Percentiles rank a stretch among this genome's conserved stretches.
phyloP scores from a whole-genome alignment of 169 alveolate species.

The Plasmodium cynomolgi region DNA sequence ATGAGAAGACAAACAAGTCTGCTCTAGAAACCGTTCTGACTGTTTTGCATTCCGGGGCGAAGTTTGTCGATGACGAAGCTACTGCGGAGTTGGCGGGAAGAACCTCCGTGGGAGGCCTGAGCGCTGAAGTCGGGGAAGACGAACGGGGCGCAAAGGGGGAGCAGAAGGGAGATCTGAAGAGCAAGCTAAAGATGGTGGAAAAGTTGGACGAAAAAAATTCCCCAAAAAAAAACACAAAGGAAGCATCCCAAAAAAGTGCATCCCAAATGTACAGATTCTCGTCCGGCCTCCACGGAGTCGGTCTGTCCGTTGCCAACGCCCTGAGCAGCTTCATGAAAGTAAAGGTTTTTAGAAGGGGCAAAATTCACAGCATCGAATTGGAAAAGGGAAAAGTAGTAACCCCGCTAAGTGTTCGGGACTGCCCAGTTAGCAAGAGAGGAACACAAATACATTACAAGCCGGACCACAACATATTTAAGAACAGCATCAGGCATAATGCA shows the following conservation, averaged over 20 bases:
- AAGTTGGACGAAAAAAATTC: constrained; percentile 9
- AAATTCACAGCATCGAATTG: constrained; percentile 78
- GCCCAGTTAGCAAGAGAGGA: constrained; percentile 55
- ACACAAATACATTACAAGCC: constrained; percentile 73
- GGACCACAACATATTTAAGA: constrained; percentile 70
- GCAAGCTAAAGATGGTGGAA: not conserved
- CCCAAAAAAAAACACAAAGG: constrained; percentile 43
- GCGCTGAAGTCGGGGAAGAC: not conserved
- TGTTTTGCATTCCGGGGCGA: constrained; percentile 89
- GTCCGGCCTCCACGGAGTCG: constrained; percentile 91
- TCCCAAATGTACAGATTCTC: constrained; percentile 78
- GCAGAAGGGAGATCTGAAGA: not conserved
- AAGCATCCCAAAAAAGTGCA: not conserved
- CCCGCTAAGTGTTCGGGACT: constrained; percentile 59
- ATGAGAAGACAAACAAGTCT: constrained; percentile 79
- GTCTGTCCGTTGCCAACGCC: constrained; percentile 88
- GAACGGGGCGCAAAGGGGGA: not conserved
- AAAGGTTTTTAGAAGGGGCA: constrained; percentile 80
- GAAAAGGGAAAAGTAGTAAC: constrained; percentile 78
- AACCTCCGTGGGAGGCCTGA: not conserved
- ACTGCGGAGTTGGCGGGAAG: not conserved
- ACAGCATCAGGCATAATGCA: constrained; percentile 40
- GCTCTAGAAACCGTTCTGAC: constrained; percentile 88
- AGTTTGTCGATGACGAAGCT: constrained; percentile 78
- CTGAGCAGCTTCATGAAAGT: constrained; percentile 81